Percentiles rank a stretch among this genome's conserved stretches.
These are phyloP conservation scores for Aotearoamyces nothofagi DNA, from an alignment of 2,329 filamentous ascomycete genomes.

Conservation along the genomic window DNA sequence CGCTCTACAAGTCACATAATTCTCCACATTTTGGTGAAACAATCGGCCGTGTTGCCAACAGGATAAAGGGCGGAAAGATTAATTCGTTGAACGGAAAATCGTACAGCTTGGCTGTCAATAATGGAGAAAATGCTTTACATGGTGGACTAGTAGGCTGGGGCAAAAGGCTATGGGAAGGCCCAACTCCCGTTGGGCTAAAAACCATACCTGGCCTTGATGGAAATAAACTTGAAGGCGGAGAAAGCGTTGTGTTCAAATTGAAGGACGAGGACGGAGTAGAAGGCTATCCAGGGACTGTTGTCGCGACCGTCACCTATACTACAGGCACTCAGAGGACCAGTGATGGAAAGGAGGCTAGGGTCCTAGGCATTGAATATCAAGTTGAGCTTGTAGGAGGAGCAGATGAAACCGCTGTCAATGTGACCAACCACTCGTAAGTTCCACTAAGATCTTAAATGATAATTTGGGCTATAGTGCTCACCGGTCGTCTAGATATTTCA, in stretches of 20 bases:
- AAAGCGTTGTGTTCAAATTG: constrained; percentile 50
- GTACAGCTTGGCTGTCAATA: constrained; percentile 60
- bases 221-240: constrained; percentile 38
- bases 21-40: constrained; percentile 79
- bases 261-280: constrained; percentile 71
- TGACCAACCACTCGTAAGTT: constrained; percentile 85
- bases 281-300: constrained; percentile 76
- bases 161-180: constrained; percentile 63
- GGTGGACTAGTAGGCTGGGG: constrained; percentile 67
- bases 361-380: constrained; percentile 81
- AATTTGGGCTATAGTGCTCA: too few relatives aligned
- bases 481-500: constrained; percentile 39
- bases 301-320: constrained; percentile 65
- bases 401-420: constrained; percentile 81
- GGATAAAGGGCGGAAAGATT: constrained; percentile 59
- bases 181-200: constrained; percentile 39
- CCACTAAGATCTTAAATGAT: too few relatives aligned
- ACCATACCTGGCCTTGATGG: constrained; percentile 33
- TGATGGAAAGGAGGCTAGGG: constrained; percentile 44
- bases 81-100: constrained; percentile 53
- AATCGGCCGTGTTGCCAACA: constrained; percentile 75
- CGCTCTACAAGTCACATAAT: constrained; percentile 64
- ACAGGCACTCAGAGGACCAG: constrained; percentile 49
- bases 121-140: constrained; percentile 63
- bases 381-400: constrained; percentile 63